phyloP scores from a whole-genome alignment of 208 protist genomes.

The Trypanosoma congolense region DNA sequence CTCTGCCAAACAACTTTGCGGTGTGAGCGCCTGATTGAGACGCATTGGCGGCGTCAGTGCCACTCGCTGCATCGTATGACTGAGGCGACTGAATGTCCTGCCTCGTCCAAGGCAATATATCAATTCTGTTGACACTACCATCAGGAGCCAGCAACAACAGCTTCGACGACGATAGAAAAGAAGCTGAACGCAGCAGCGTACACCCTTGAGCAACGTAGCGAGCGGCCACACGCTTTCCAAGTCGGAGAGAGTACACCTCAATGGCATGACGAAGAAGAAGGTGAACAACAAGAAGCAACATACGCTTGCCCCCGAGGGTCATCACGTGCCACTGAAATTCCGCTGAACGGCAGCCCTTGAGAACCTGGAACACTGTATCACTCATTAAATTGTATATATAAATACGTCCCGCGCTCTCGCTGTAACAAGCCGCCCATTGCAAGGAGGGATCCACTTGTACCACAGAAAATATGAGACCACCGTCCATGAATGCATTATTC shows the following conservation, averaged over 20 bases:
- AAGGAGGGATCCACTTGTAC: conserved; percentile 65
- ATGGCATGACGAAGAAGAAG: conserved; percentile 60
- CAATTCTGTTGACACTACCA: too few species aligned
- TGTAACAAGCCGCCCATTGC: conserved; percentile 62
- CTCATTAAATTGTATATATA: conserved; percentile 59
- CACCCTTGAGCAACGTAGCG: conserved; percentile 46
- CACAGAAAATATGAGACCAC: conserved; percentile 37
- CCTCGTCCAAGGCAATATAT: too few species aligned
- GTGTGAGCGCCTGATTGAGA: too few species aligned
- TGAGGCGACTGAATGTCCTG: too few species aligned
- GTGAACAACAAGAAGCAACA: conserved; percentile 63
- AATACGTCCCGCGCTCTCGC: conserved; percentile 40
- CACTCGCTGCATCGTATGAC: too few species aligned
- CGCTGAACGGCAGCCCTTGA: conserved; percentile 69
- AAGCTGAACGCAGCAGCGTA: conserved; percentile 39
- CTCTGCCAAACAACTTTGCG: too few species aligned
- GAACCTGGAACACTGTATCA: conserved; percentile 38
- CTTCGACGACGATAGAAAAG: neutral
- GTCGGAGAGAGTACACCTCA: conserved; percentile 65
- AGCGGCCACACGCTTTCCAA: conserved; percentile 48
- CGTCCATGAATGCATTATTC: conserved; percentile 38
- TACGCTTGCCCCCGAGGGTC: conserved; percentile 24
- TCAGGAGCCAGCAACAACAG: conserved; percentile 23
- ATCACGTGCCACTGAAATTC: conserved; percentile 66
- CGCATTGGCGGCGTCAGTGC: too few species aligned